Base-by-base conservation (phyloP, 1,284 basidiomycete genomes). In the Rhodotorula sp. region DNA sequence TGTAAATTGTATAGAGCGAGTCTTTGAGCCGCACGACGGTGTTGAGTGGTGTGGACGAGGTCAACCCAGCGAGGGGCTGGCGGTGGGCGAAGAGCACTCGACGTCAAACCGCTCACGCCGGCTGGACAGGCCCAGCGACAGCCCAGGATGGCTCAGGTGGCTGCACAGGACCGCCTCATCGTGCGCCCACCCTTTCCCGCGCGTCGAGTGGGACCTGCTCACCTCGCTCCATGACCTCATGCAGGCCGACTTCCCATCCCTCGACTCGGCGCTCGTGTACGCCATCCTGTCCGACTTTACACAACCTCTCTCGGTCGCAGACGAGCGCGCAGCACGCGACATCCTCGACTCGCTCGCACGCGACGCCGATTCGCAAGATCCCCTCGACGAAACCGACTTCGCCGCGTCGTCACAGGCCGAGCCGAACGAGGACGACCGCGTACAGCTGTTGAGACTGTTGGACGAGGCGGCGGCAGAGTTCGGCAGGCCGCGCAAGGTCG, bases 221-320 rank as follows among this genome's bases (percentile, higher is more conserved):
- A 44, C 46, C 22, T 63, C 29, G 15, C 27, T 39, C 17, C 30
- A 11, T 27, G 29, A 1, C 27, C 51, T 22, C 27, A n/a, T 22
- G 10, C 67, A 74, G 71, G 30, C 55, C 27, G 66, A 70, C 17
- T 73, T 65, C 32, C 73, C 71, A 6, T 66, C 64, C 8, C 59
- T 74, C 51, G 73, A 73, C 30, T 54, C 68, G 8, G 66, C 73
- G 2, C 71, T 74, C 61, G 58, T 74, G 8, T 52, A 52, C 32
- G 71, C 73, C 6, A 70, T 74, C 53, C 57, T 74, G 9, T 69
- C 69, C 32, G 73, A 74, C 57, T 69, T 61, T 27, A 27, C 66
- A 11, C 2, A 34, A 10, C 66, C 67, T 0, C 65, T 72, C n/a
- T 47, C 70, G 0, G 17, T n/a, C 0, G 48, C 54, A 17, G 72